Conservation (phyloP, 148 eudicot species). For the Chenopodium album region DNA sequence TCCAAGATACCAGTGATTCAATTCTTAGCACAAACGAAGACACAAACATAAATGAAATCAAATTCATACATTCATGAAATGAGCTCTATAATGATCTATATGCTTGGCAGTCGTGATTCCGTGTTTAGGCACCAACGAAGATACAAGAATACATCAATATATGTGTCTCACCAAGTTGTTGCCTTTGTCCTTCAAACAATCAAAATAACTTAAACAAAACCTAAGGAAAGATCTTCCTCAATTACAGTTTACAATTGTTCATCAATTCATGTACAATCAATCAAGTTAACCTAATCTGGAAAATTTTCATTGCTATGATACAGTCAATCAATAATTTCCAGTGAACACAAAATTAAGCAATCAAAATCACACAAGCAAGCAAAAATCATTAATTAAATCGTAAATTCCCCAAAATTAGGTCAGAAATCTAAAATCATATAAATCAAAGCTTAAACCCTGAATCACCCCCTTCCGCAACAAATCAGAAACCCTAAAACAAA, state of each 20-base stretch:
- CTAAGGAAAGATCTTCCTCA: neutral
- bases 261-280: neutral
- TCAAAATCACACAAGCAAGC: neutral
- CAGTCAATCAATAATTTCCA: no score
- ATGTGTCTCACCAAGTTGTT: no score
- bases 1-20: neutral
- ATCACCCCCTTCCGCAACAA: neutral
- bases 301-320: neutral
- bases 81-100: no score
- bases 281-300: neutral
- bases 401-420: neutral
- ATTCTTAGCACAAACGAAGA: neutral
- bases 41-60: no score
- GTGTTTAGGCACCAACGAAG: no score
- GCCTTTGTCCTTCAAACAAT: neutral
- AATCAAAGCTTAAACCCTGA: neutral
- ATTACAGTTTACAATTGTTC: neutral
- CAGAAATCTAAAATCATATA: neutral
- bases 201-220: neutral
- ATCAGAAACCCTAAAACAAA: neutral
- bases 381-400: neutral
- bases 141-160: neutral
- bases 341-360: no score
- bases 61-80: no score
- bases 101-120: no score